These are phyloP conservation scores for Podospora pseudopauciseta DNA, from an alignment of 495 filamentous ascomycete species.

Conservation along the genomic window DNA sequence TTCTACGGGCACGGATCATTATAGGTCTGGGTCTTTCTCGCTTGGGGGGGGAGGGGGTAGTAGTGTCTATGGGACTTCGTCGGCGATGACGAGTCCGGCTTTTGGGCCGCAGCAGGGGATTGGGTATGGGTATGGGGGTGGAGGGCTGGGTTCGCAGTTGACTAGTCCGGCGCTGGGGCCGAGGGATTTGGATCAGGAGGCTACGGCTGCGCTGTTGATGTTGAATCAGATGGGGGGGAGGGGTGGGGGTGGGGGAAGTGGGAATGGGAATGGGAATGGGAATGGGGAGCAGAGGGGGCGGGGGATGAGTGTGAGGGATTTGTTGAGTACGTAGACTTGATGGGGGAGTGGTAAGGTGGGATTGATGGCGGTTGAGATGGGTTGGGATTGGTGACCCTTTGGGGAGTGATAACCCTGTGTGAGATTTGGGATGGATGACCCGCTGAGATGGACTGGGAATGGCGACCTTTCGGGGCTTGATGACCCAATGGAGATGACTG, in stretches of 20 bases:
- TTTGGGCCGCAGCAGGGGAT: slow-evolving; percentile 41
- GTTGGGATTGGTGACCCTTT: neutral
- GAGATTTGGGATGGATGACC: neutral
- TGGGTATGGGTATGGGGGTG: slow-evolving; percentile 9
- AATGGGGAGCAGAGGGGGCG: slow-evolving; percentile 24
- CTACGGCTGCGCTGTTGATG: slow-evolving; percentile 75
- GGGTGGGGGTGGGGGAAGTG: slow-evolving; percentile 13
- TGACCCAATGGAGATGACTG: neutral
- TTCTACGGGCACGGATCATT: slow-evolving; percentile 24
- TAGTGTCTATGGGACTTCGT: slow-evolving; percentile 13
- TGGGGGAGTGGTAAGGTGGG: neutral
- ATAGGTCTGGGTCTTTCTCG: neutral
- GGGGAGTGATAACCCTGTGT: neutral
- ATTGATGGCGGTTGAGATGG: neutral
- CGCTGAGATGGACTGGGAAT: neutral
- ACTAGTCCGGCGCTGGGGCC: slow-evolving; percentile 50
- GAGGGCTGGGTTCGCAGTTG: slow-evolving; percentile 33
- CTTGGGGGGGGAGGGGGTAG: neutral
- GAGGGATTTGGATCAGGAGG: slow-evolving; percentile 66
- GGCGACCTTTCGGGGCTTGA: neutral
- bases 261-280: slow-evolving; percentile 52
- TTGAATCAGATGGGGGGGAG: slow-evolving; percentile 65
- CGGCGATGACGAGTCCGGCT: slow-evolving; percentile 44
- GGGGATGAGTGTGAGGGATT: slow-evolving; percentile 77
- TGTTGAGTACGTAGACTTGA: slow-evolving; percentile 60